These are phyloP conservation scores for Suillus lakei DNA, from an alignment of 768 basidiomycete species.

Conservation along the genomic window DNA sequence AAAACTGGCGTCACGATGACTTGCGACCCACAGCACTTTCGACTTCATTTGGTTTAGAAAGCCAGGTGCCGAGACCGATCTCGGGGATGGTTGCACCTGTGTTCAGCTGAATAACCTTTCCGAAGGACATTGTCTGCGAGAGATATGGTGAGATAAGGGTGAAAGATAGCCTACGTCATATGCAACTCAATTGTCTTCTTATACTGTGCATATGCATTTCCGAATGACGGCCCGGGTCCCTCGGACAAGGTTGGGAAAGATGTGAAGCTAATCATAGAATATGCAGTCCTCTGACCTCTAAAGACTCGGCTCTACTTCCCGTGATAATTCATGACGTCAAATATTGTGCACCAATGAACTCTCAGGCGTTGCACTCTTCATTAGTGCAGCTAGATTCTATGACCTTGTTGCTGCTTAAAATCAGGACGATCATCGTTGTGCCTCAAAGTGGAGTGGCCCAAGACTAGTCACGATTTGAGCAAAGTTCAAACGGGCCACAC, in stretches of 20 bases:
- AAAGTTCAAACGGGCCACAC: not conserved
- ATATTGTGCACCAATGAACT: not conserved
- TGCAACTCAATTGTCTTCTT: not conserved
- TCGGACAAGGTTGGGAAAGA: not conserved
- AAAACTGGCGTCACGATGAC: not conserved
- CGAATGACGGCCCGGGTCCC: slow-evolving; percentile 1
- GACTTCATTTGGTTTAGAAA: slow-evolving; percentile 76
- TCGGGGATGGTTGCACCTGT: slow-evolving; percentile 65
- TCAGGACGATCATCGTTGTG: not conserved
- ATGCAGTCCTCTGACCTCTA: not conserved
- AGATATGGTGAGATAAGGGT: not conserved
- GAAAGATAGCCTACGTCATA: not conserved
- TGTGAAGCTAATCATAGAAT: slow-evolving; percentile 6
- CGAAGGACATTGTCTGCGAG: slow-evolving; percentile 43
- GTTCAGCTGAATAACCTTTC: slow-evolving; percentile 43
- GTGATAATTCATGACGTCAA: not conserved
- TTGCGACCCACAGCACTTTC: slow-evolving; percentile 61
- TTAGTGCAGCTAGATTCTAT: not conserved
- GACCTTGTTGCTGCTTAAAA: not conserved
- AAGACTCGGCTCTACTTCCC: not conserved
- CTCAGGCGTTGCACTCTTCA: not conserved
- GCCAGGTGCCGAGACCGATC: slow-evolving; percentile 86
- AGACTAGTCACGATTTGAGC: not conserved
- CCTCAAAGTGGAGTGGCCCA: not conserved
- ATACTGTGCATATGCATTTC: not conserved